Base-by-base conservation (phyloP, 139 green algal genomes). In the Chlamydomonas schloesseri region DNA sequence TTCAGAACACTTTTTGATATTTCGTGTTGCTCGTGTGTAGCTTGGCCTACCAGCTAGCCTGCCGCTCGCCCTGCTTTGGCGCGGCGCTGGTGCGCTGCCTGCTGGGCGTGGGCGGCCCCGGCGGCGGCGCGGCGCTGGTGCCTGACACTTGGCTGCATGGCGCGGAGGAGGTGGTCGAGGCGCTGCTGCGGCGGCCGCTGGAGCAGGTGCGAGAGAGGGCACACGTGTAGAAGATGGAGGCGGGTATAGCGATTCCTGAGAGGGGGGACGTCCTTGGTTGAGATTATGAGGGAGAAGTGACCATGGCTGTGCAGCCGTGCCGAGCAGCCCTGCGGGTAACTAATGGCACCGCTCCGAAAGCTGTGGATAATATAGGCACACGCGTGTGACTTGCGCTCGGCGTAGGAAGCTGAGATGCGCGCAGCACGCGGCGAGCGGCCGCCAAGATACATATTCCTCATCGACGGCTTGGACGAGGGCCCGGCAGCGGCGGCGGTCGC, bases 401-500 rank as follows among this genome's bases (percentile, higher is more conserved):
- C 24, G 0, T 46, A 85, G 79, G 79, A 77, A 0, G 79, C 67
- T 9, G 65, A 68, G 46, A 31, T 55, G 2, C 79, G 79, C 3
- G 47, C 47, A 0, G 65, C 46, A 28, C 79, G 47, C 0, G 67
- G 67, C 31, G 67, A 77, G 34, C 23, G 47, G 0, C 79, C 65
- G 33, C 18, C 31, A 10, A n/a, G 26, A 31, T 55, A 85, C 79
- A 5, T 85, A 10, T 36, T 85, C 11, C 23, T 85, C 18, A 33
- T 85, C 4, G 79, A 85, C 79, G 79, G 79, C 23, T 67, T 85
- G 67, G 67, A 77, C 47, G 79, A 85, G 33, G 79, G 67, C 8
- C 64, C 78, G 55, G 64, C 57, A 34, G 74, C 74, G 14, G 74
- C 74, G 23, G 64, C 74, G n/a, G 55, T 24, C 14, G 36, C 50